Percentiles rank a stretch among this genome's conserved stretches.
phyloP scores from a whole-genome alignment of 2,329 filamentous ascomycete genomes.

The Bretziella fagacearum region DNA sequence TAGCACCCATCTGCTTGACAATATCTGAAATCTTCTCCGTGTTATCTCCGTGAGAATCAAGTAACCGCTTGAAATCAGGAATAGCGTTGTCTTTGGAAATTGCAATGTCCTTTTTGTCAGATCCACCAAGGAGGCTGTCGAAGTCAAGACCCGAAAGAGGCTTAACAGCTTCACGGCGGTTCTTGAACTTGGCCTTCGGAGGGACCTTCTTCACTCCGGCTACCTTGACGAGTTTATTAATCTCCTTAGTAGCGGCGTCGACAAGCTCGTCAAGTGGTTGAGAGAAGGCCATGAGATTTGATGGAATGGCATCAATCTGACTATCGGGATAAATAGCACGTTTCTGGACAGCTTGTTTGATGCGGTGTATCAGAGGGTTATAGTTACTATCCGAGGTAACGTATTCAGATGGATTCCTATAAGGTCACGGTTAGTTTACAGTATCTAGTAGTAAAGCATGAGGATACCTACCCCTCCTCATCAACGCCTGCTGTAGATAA shows the following conservation, averaged over 20 bases:
- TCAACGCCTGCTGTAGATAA: conserved; percentile 53
- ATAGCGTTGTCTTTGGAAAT: conserved; percentile 56
- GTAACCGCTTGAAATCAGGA: conserved; percentile 68
- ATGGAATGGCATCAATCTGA: conserved; percentile 42
- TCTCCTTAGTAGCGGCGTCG: conserved; percentile 34
- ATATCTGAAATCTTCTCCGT: conserved; percentile 47
- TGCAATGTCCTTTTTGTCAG: neutral
- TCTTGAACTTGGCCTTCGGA: conserved; percentile 58
- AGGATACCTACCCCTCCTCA: conserved; percentile 49
- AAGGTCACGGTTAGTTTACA: too few relatives aligned
- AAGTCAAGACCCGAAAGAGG: conserved; percentile 84
- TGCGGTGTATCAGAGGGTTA: conserved; percentile 71
- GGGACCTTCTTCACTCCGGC: conserved; percentile 84
- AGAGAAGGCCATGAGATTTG: conserved; percentile 55
- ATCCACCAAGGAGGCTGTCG: conserved; percentile 47
- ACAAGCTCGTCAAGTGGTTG: conserved; percentile 52
- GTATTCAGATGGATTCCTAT: conserved; percentile 43
- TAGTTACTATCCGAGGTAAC: conserved; percentile 66
- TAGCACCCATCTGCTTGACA: conserved; percentile 53
- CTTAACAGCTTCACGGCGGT: conserved; percentile 52
- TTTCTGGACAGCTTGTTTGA: conserved; percentile 70
- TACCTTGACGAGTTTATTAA: conserved; percentile 48
- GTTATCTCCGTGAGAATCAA: conserved; percentile 40
- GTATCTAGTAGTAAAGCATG: too few relatives aligned
- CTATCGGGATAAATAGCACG: conserved; percentile 59